Conservation (phyloP, 495 filamentous ascomycete species). For the Hyaloscypha finlandica region DNA sequence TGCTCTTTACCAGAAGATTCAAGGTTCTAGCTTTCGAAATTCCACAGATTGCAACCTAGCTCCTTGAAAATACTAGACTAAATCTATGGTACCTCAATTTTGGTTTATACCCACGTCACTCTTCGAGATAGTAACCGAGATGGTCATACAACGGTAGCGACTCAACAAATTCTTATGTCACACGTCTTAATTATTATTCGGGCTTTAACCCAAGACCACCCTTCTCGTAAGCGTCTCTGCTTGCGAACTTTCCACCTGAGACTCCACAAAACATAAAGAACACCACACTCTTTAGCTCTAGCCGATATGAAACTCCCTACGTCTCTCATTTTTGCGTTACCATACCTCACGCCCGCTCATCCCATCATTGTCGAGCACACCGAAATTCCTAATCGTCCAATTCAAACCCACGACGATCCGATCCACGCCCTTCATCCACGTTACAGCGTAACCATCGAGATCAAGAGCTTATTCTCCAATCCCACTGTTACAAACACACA, state of each 20-base stretch:
- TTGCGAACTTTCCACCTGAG: not conserved
- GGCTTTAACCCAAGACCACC: too few species aligned
- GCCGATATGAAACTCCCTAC: not conserved
- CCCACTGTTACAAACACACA: not conserved
- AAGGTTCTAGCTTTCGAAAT: too few species aligned
- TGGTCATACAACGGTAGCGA: not conserved
- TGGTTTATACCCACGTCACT: not conserved
- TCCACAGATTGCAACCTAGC: not conserved
- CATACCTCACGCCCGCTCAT: not conserved
- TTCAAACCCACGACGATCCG: not conserved
- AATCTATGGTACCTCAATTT: not conserved
- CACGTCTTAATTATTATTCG: too few species aligned
- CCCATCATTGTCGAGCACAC: conserved; percentile 5
- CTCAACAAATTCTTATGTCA: not conserved
- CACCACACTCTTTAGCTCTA: not conserved
- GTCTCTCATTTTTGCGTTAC: not conserved
- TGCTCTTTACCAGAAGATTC: too few species aligned
- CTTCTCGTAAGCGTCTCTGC: not conserved
- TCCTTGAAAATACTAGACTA: not conserved
- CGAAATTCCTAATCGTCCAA: not conserved
- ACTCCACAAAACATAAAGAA: not conserved
- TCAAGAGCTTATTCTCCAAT: not conserved
- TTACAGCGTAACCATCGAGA: not conserved
- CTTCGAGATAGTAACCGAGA: not conserved
- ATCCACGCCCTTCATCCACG: not conserved